Base-by-base conservation (phyloP, 495 filamentous ascomycete genomes). In the Thozetella sp. region DNA sequence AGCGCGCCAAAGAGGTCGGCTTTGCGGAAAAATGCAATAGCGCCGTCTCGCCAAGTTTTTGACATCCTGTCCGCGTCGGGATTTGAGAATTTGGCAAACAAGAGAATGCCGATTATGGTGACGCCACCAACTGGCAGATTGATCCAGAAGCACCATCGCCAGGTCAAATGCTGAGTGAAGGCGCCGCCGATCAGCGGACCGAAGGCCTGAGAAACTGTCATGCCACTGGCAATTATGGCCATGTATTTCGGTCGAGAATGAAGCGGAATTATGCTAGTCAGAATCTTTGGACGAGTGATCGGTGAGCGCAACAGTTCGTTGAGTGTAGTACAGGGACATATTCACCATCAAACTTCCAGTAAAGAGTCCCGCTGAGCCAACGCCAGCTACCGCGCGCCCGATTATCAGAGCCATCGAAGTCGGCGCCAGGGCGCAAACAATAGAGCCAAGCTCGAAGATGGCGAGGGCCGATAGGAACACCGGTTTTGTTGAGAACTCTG, bases 391-490 rank as follows among this genome's bases (percentile, higher is more conserved):
- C 19, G 46, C 54, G 19, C 82, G 74, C 6, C 85, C 83, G 50
- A 84, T 56, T 34, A 88, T 87, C 34, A 86, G 75, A 12, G 75
- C 74, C 2, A 70, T 55, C 12, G 77, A 80, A 25, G 58, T 80
- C 0, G 80, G 79, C 2, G 84, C 82, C 4, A 73, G 77, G 43
- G 76, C 85, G 46, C 83, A 86, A 22, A 87, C 27, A 1, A 74
- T 69, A 2, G 83, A 86, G 0, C 83, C 83, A 43, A 76, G 51
- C 56, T 82, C 76, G 63, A 81, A 84, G 22, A 82, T 46, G n/a
- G 77, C 0, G 20, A 81, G 65, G 11, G 74, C 67, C 9, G 54
- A 40, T 4, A 83, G 40, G 53, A 77, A 85, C 6, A 70, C 60
- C 56, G 40, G 58, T 67, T 83, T 82, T 10, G 72, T 70, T 27